phyloP scores from a whole-genome alignment of 1,284 basidiomycete genomes.

The Marasmius tenuissimus region DNA sequence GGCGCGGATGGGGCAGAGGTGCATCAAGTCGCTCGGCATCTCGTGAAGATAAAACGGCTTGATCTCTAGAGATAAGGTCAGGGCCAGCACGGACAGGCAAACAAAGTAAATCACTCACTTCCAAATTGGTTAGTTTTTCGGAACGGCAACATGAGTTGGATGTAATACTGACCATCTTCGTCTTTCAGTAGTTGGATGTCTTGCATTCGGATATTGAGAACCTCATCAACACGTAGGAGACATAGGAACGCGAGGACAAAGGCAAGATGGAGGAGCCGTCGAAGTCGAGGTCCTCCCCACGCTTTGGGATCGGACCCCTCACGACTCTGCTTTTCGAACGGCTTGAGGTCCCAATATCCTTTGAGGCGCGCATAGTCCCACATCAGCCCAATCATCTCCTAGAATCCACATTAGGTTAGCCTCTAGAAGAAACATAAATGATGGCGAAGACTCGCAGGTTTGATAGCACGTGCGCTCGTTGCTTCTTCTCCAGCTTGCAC shows the following conservation, averaged over 20 bases:
- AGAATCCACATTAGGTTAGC: conserved; percentile 1
- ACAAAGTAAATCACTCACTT: conserved; percentile 13
- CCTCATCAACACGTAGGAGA: conserved; percentile 31
- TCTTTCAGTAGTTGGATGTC: conserved; percentile 18
- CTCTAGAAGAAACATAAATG: neutral
- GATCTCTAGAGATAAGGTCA: conserved; percentile 14
- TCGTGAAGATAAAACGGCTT: conserved; percentile 20
- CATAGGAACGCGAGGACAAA: conserved; percentile 31
- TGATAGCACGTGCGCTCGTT: conserved; percentile 29
- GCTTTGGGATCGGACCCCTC: no score
- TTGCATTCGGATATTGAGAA: conserved; percentile 26
- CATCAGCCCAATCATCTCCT: conserved; percentile 22
- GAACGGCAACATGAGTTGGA: conserved; percentile 19
- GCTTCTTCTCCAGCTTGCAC: conserved; percentile 25
- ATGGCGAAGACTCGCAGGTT: conserved; percentile 19
- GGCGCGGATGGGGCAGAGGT: conserved; percentile 22
- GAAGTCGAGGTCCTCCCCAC: conserved; percentile 16
- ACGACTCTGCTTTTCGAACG: no score
- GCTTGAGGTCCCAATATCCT: conserved; percentile 18
- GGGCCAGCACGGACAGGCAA: neutral
- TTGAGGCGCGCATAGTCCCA: conserved; percentile 24
- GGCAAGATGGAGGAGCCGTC: conserved; percentile 23
- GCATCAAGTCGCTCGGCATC: conserved; percentile 10
- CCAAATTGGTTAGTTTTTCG: conserved; percentile 28
- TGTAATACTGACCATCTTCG: conserved; percentile 13